phyloP scores from a whole-genome alignment of 208 protist genomes.

The Novymonas esmeraldas region DNA sequence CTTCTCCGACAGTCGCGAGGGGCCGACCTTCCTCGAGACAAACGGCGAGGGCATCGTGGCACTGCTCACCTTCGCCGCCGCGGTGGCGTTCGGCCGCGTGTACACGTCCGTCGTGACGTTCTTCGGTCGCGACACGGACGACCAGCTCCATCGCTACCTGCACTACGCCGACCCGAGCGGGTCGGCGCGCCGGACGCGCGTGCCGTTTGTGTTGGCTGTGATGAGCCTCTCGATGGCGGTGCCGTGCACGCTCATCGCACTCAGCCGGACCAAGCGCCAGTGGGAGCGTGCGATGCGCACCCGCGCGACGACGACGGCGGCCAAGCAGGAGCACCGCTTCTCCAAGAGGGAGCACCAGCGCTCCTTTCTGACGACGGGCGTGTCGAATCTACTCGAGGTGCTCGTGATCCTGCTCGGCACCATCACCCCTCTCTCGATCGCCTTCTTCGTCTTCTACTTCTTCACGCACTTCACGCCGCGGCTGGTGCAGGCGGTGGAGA shows the following conservation, averaged over 20 bases:
- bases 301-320: background rate
- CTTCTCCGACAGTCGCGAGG: conserved; percentile 40
- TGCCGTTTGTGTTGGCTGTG: conserved; percentile 71
- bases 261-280: conserved; percentile 59
- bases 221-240: conserved; percentile 57
- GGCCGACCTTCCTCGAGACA: conserved; percentile 65
- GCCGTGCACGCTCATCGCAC: conserved; percentile 67
- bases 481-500: conserved; percentile 38
- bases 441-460: conserved; percentile 52
- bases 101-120: conserved; percentile 53
- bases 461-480: conserved; percentile 47
- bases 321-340: background rate
- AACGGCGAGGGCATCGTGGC: conserved; percentile 82
- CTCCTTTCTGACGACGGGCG: conserved; percentile 18
- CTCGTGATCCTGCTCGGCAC: conserved; percentile 49
- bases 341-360: conserved; percentile 4
- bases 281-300: conserved; percentile 27
- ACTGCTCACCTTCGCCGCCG: conserved; percentile 55
- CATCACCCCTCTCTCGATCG: conserved; percentile 38
- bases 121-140: conserved; percentile 22
- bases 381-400: conserved; percentile 59
- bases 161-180: conserved; percentile 15
- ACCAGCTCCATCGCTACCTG: conserved; percentile 8
- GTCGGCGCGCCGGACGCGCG: conserved; percentile 29
- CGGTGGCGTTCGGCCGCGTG: conserved; percentile 57